Percentiles rank a stretch among this genome's conserved stretches.
Evolutionary conservation across 176 grass and related monocot genomes (phyloP).

Genomic region (Pharus latifolius): DNA sequence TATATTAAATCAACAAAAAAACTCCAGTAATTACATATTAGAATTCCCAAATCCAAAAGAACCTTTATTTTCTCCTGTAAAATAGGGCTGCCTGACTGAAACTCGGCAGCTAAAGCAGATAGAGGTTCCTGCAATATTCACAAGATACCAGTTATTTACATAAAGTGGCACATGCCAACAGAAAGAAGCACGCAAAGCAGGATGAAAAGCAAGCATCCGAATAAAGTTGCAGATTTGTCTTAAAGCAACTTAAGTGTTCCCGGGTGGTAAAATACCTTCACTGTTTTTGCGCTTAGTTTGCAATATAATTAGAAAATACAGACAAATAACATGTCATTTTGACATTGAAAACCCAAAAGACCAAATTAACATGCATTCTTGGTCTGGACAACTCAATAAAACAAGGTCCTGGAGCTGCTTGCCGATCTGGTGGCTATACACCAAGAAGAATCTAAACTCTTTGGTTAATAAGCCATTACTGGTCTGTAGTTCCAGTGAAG

Average conservation of each 20-base stretch:
- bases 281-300: no score
- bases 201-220: not conserved
- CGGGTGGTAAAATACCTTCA: no score
- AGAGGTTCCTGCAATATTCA: slow-evolving; percentile 74
- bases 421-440: no score
- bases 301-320: no score
- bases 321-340: no score
- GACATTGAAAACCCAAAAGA: no score
- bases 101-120: slow-evolving; percentile 74
- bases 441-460: no score
- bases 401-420: no score
- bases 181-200: not conserved
- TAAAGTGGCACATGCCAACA: not conserved
- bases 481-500: no score
- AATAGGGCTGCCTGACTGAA: slow-evolving; percentile 77
- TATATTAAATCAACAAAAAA: not conserved
- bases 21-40: slow-evolving; percentile 1
- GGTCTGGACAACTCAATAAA: not conserved
- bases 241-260: no score
- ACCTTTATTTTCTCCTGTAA: slow-evolving; percentile 98
- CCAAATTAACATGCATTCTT: no score
- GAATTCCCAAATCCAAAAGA: slow-evolving; percentile 12
- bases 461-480: no score
- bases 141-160: not conserved
- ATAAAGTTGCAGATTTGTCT: not conserved